Base-by-base conservation (phyloP, 2,329 filamentous ascomycete species). In the Colletotrichum godetiae region DNA sequence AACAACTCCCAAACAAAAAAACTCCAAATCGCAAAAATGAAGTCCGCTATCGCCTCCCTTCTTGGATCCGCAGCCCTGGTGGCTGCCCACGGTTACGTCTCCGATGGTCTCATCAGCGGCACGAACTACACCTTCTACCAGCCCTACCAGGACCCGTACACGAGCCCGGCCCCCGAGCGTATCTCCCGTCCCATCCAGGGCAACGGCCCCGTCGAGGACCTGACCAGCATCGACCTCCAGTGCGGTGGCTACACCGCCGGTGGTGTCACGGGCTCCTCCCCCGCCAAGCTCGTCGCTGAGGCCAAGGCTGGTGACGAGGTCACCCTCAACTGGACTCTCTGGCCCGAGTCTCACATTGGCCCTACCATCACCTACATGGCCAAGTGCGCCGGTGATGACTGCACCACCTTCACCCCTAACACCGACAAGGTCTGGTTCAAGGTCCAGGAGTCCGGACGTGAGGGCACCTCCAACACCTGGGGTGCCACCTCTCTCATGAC, bases 321-420 rank as follows among this genome's bases (percentile, higher is more conserved):
- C 55, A 86, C 84, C 22, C 82, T 91, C 3, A 81, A 82, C 72
- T 92, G 90, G 89, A 91, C 89, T 19, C 77, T 86, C 7, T 87
- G 85, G 84, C 84, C 85, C 1, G 83, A 85, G 12, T 85, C 82
- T 12, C 88, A 90, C 74, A 80, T 88, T 46, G 89, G 89, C 0
- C 89, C 89, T 4, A 79, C 86, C 3, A 81, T 91, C 67, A 91
- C 89, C 2, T 91, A 91, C 78, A 89, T 91, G 88, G 89, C 89
- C 15, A 83, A 84, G 58, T 91, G 90, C 79, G 87, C 88, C 0
- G 85, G 87, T 60, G 79, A 81, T 0, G 85, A 88, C 6, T 90
- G 88, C 79, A 84, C 86, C 67, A 81, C 82, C 62, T 90, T 83
- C 76, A 79, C 83, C 74, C 88, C 88, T 7, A 85, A 83, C 0